A percentile compares a stretch with the other conserved stretches of the same genome.
Conservation (phyloP, 2,329 filamentous ascomycete species). For the Trichoderma polysporum region DNA sequence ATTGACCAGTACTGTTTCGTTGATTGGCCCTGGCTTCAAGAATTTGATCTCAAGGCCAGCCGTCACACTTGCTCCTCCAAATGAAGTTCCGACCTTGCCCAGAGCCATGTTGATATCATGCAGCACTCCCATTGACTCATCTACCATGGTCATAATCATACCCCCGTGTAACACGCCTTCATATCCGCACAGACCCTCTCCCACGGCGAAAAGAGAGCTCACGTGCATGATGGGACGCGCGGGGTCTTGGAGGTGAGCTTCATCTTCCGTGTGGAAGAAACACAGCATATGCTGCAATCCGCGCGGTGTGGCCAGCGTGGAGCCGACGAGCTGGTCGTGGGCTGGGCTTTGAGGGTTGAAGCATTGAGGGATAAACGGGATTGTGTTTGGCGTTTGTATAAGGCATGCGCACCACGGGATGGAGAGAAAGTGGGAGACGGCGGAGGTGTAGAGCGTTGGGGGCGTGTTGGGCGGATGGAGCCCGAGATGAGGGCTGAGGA, state of each 20-base stretch:
- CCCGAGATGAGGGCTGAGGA: constrained; percentile 34
- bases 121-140: constrained; percentile 39
- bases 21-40: constrained; percentile 33
- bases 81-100: constrained; percentile 32
- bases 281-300: constrained; percentile 37
- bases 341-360: constrained; percentile 31
- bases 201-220: constrained; percentile 35
- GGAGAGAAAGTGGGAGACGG: constrained; percentile 35
- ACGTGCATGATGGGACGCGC: constrained; percentile 31
- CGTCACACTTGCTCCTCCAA: constrained; percentile 35
- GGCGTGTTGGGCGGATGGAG: constrained; percentile 31
- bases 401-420: constrained; percentile 39
- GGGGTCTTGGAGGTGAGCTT: constrained; percentile 27
- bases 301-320: constrained; percentile 31
- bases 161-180: constrained; percentile 39
- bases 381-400: constrained; percentile 29
- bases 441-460: constrained; percentile 29
- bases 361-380: constrained; percentile 37
- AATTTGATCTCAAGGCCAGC: constrained; percentile 38
- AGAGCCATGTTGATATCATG: constrained; percentile 39
- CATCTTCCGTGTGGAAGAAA: constrained; percentile 34
- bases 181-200: constrained; percentile 36
- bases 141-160: constrained; percentile 36
- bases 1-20: constrained; percentile 33
- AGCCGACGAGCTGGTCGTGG: constrained; percentile 38